Conservation (phyloP, 2,329 filamentous ascomycete species). For the Neopestalotiopsis rosae region DNA sequence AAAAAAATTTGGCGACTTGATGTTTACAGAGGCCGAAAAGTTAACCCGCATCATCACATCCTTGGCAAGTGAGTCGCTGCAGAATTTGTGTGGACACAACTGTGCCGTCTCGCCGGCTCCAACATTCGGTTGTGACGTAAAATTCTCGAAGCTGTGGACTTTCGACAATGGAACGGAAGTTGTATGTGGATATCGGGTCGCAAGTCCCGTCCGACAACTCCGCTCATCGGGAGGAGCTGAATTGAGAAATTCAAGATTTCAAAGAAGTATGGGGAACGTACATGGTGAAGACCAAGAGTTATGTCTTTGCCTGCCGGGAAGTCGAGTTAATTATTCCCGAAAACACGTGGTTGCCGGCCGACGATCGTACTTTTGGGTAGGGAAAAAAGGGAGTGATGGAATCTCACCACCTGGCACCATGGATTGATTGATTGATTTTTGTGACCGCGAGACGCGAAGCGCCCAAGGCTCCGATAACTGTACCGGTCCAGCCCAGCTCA, state of each 20-base stretch:
- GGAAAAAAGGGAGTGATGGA: not conserved
- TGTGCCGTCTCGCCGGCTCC: not conserved
- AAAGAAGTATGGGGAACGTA: not conserved
- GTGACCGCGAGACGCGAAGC: not conserved
- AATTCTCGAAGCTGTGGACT: not conserved
- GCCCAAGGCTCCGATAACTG: not conserved
- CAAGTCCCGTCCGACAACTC: not conserved
- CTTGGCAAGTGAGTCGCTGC: not conserved
- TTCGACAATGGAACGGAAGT: not conserved
- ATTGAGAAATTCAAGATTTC: not conserved
- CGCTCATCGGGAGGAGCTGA: not conserved
- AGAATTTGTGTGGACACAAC: not conserved
- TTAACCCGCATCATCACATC: not conserved
- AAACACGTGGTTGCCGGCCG: not conserved
- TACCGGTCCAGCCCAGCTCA: not conserved
- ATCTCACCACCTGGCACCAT: not conserved
- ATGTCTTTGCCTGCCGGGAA: not conserved
- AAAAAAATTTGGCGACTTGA: no score
- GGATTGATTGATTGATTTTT: not conserved
- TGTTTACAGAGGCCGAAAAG: no score
- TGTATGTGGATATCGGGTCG: not conserved
- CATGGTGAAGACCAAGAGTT: not conserved
- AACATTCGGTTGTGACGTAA: slow-evolving; percentile 1
- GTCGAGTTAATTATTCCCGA: not conserved
- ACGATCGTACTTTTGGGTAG: not conserved